A percentile compares a stretch with the other conserved stretches of the same genome.
These are phyloP conservation scores for Tremellales sp. DNA, from an alignment of 1,284 basidiomycete genomes.

Conservation along the genomic window DNA sequence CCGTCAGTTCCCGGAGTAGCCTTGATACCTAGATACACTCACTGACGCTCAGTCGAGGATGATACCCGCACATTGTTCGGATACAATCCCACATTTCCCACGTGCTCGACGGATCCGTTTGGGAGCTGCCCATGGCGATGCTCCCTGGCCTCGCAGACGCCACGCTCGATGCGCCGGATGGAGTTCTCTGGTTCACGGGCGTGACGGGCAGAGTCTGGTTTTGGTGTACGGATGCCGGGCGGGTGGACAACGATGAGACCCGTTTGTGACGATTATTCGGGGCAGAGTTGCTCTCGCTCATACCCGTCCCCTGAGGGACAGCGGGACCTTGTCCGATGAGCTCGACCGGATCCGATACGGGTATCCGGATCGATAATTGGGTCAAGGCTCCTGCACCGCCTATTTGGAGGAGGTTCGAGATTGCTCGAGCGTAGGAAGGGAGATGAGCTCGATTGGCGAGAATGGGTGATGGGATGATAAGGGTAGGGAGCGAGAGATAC, in stretches of 20 bases:
- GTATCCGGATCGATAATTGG: conserved; percentile 74
- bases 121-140: no score
- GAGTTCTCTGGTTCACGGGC: conserved; percentile 13
- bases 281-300: conserved; percentile 17
- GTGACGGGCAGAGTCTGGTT: conserved; percentile 16
- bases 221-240: conserved; percentile 38
- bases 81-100: conserved; percentile 99
- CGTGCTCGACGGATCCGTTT: conserved; percentile 65
- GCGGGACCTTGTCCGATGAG: conserved; percentile 37
- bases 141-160: no score
- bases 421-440: conserved; percentile 85
- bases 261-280: conserved; percentile 29
- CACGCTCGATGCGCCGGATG: conserved; percentile 22
- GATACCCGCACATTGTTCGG: conserved; percentile 81
- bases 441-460: conserved; percentile 79
- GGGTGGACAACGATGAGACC: conserved; percentile 38
- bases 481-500: conserved; percentile 79
- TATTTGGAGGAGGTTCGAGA: conserved; percentile 70
- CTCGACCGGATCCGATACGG: conserved; percentile 63
- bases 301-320: background rate
- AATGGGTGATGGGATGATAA: conserved; percentile 72
- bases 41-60: conserved; percentile 76
- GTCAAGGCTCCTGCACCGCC: conserved; percentile 55
- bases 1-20: background rate
- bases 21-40: conserved; percentile 33